phyloP scores from a whole-genome alignment of 129 eudicot genomes.

The Lonicera japonica region DNA sequence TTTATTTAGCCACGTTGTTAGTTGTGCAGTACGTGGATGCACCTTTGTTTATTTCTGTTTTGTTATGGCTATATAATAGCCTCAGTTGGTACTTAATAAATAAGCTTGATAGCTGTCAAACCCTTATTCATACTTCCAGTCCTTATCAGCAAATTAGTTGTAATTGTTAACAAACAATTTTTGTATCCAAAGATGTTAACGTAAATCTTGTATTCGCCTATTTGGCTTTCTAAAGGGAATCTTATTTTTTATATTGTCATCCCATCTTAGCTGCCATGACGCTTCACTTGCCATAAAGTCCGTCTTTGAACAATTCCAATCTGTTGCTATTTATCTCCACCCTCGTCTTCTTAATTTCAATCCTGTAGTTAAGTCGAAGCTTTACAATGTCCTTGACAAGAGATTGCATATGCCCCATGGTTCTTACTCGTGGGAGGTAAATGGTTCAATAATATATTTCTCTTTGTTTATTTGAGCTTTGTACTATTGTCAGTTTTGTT shows the following conservation, averaged over 20 bases:
- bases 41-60: too few species aligned
- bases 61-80: too few species aligned
- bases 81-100: too few species aligned
- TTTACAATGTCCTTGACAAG: constrained; percentile 97
- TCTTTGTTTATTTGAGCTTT: background rate
- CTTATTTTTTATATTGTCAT: constrained; percentile 6
- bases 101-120: too few species aligned
- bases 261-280: constrained; percentile 96
- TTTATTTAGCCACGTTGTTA: too few species aligned
- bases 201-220: background rate
- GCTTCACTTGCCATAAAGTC: constrained; percentile 99
- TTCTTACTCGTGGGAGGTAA: constrained; percentile 97
- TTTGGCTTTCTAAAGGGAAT: background rate
- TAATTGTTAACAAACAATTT: background rate
- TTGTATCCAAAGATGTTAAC: too few species aligned
- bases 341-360: constrained; percentile 96
- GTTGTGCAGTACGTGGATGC: too few species aligned
- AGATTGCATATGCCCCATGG: constrained; percentile 99
- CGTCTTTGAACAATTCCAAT: constrained; percentile 92
- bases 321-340: constrained; percentile 92
- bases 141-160: too few species aligned
- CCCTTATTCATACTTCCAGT: too few species aligned
- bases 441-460: background rate
- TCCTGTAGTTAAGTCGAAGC: constrained; percentile 97
- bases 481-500: too few species aligned